A percentile compares a stretch with the other conserved stretches of the same genome.
These are phyloP conservation scores for Tremella yokohamensis DNA, from an alignment of 768 basidiomycete species.

Conservation along the genomic window DNA sequence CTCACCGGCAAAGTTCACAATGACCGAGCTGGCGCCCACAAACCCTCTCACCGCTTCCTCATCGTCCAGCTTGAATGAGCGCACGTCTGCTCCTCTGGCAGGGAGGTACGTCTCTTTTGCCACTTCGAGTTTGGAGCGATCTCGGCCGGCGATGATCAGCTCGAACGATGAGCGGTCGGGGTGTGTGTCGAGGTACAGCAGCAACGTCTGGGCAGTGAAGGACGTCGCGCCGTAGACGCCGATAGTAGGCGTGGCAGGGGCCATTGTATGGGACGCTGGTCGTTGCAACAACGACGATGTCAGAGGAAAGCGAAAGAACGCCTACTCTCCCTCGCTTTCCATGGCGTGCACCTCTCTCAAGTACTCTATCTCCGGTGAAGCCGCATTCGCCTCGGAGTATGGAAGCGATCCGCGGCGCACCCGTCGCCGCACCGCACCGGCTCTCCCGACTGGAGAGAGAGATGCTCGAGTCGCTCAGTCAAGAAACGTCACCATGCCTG, in stretches of 20 bases:
- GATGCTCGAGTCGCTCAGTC: no score
- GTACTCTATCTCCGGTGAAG: no score
- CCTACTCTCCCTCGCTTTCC: no score
- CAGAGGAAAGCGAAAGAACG: no score
- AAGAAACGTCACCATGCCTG: no score
- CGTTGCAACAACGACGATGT: no score
- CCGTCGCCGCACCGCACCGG: no score
- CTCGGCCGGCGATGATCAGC: constrained; percentile 69
- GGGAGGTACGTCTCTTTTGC: constrained; percentile 46
- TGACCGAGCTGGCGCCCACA: constrained; percentile 33
- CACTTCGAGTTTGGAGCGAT: constrained; percentile 60
- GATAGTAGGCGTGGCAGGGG: constrained; percentile 28
- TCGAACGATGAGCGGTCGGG: constrained; percentile 61
- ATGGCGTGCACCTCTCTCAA: no score
- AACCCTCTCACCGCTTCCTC: constrained; percentile 29
- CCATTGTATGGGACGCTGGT: not conserved
- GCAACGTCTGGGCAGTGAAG: constrained; percentile 64
- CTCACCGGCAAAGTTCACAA: constrained; percentile 49
- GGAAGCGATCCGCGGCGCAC: no score
- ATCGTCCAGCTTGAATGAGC: constrained; percentile 23
- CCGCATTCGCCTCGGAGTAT: no score
- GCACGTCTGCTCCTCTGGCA: no score
- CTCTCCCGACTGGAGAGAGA: no score
- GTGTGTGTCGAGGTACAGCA: constrained; percentile 65
- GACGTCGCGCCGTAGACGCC: constrained; percentile 48